Percentiles rank a stretch among this genome's conserved stretches.
phyloP scores from a whole-genome alignment of 2,329 filamentous ascomycete species.

The Talaromyces marneffei region DNA sequence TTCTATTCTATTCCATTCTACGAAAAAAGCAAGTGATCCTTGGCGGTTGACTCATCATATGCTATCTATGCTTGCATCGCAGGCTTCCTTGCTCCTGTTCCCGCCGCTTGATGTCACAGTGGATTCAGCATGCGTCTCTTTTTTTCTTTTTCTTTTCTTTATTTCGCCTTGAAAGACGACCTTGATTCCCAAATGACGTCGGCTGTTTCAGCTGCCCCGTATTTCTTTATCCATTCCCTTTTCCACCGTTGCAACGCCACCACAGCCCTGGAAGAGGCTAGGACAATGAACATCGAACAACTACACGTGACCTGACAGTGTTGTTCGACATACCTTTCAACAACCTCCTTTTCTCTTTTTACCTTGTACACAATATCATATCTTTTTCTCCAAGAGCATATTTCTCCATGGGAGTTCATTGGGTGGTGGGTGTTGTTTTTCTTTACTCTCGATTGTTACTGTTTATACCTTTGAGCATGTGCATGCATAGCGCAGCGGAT shows the following conservation, averaged over 20 bases:
- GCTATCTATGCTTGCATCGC: not conserved
- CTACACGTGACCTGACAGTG: conserved; percentile 1
- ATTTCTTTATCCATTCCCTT: conserved; percentile 14
- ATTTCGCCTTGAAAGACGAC: not conserved
- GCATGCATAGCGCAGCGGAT: conserved; percentile 16
- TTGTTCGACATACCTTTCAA: not conserved
- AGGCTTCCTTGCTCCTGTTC: not conserved
- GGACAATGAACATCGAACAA: conserved; percentile 1
- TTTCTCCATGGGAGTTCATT: conserved; percentile 12
- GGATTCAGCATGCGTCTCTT: conserved; percentile 11
- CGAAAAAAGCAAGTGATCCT: not conserved
- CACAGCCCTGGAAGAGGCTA: not conserved
- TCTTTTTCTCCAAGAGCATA: conserved; percentile 7
- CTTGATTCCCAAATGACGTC: conserved; percentile 4
- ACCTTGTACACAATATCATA: conserved; percentile 5
- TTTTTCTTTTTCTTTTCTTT: conserved; percentile 6
- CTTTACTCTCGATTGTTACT: not conserved
- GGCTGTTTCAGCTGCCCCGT: conserved; percentile 3
- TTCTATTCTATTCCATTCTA: not conserved
- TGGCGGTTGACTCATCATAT: not conserved
- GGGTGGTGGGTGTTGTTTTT: conserved; percentile 9
- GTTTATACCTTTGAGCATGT: conserved; percentile 12
- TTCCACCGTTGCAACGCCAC: conserved; percentile 17
- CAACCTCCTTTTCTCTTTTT: not conserved
- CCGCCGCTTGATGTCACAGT: conserved; percentile 10